A percentile compares a stretch with the other conserved stretches of the same genome.
Evolutionary conservation across 148 eudicot genomes (phyloP).

Genomic region (Beta vulgaris): DNA sequence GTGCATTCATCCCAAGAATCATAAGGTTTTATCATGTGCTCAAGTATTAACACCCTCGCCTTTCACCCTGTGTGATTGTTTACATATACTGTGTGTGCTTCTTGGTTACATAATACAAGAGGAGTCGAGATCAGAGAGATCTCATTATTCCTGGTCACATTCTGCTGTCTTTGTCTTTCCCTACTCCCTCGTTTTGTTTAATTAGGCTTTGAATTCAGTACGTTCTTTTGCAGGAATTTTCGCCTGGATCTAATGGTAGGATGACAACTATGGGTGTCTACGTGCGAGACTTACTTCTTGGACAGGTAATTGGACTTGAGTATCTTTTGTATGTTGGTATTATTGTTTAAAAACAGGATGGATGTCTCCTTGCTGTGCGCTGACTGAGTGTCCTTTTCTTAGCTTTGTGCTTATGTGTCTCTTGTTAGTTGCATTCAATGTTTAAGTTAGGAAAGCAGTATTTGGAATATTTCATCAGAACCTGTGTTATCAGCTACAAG

Average conservation of each 20-base stretch:
- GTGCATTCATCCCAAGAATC: constrained; percentile 28
- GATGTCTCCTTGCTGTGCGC: not conserved
- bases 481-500: not conserved
- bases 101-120: not conserved
- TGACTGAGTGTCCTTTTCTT: not conserved
- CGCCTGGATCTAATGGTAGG: constrained; percentile 88
- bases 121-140: not conserved
- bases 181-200: not conserved
- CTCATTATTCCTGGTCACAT: not conserved
- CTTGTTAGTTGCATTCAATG: not conserved
- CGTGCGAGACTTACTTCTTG: constrained; percentile 94
- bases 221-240: constrained; percentile 70
- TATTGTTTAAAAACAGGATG: not conserved
- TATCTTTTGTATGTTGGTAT: not conserved
- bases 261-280: constrained; percentile 97
- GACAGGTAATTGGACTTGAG: constrained; percentile 63
- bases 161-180: not conserved
- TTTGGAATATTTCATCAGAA: not conserved
- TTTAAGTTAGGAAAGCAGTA: not conserved
- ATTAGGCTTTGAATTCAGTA: not conserved
- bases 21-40: constrained; percentile 28
- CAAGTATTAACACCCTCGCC: constrained; percentile 1
- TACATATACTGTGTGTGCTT: not conserved
- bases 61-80: not conserved
- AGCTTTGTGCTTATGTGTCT: not conserved